Percentiles rank a stretch among this genome's conserved stretches.
Conservation (phyloP, 129 eudicot species). For the Helichrysum umbraculigerum region DNA sequence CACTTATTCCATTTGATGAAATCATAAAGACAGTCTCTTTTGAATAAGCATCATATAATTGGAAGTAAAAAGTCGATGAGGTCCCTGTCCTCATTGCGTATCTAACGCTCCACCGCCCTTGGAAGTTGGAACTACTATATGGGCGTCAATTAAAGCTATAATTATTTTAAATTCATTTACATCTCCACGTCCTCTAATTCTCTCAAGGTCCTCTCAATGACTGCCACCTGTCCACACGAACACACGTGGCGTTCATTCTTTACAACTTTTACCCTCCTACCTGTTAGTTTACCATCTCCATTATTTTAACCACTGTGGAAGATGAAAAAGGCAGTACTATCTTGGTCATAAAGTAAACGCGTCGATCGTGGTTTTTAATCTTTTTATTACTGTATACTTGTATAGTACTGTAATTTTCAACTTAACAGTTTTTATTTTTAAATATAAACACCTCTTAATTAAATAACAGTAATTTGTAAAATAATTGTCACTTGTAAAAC, state of each 20-base stretch:
- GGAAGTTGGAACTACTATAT: conserved; percentile 40
- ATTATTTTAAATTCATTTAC: conserved; percentile 4
- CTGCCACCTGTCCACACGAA: not conserved
- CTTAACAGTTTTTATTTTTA: not conserved
- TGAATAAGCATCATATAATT: not conserved
- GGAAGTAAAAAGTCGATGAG: conserved; percentile 18
- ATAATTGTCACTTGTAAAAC: too few species aligned
- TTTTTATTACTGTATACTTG: too few species aligned
- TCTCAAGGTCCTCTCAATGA: conserved; percentile 16
- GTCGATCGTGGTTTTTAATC: not conserved
- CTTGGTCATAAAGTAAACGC: conserved; percentile 21
- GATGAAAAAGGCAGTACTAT: not conserved
- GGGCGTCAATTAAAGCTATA: conserved; percentile 27
- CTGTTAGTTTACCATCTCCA: conserved; percentile 21
- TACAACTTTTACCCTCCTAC: not conserved
- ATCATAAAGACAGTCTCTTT: not conserved
- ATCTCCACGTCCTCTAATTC: conserved; percentile 1
- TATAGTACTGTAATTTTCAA: not conserved
- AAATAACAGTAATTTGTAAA: not conserved
- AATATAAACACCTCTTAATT: not conserved
- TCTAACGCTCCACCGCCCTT: conserved; percentile 59
- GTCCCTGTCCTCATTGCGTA: conserved; percentile 33
- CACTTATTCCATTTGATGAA: not conserved
- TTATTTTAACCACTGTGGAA: conserved; percentile 37
- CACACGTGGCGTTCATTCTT: conserved; percentile 33